Percentiles rank a stretch among this genome's conserved stretches.
phyloP scores from a whole-genome alignment of 805 yeast genomes.

The Candida quercuum region DNA sequence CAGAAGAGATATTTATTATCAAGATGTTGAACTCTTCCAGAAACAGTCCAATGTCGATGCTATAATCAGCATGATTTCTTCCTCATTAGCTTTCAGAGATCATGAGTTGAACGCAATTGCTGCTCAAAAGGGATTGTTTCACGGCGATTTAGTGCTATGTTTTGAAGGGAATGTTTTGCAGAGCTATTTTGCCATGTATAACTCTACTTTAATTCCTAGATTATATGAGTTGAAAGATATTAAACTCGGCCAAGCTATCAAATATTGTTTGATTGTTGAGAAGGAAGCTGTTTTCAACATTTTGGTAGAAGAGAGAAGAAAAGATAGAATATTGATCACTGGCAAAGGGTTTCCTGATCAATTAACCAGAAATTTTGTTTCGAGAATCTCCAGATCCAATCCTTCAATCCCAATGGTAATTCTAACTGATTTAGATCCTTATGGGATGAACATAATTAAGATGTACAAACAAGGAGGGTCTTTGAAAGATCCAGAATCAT shows the following conservation, averaged over 20 bases:
- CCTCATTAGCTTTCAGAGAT: slow-evolving; percentile 34
- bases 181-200: slow-evolving; percentile 6
- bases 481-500: neutral
- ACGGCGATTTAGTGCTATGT: slow-evolving; percentile 26
- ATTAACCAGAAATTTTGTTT: slow-evolving; percentile 42
- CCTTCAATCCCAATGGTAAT: slow-evolving; percentile 34
- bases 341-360: slow-evolving; percentile 72
- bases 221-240: slow-evolving; percentile 21
- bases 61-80: slow-evolving; percentile 33
- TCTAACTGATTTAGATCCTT: slow-evolving; percentile 60
- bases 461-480: slow-evolving; percentile 31
- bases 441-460: slow-evolving; percentile 54
- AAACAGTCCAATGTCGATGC: slow-evolving; percentile 38
- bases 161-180: slow-evolving; percentile 2
- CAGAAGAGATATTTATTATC: slow-evolving; percentile 57
- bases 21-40: slow-evolving; percentile 49
- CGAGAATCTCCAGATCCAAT: slow-evolving; percentile 19
- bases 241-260: slow-evolving; percentile 4
- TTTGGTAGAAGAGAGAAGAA: slow-evolving; percentile 14
- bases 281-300: slow-evolving; percentile 47
- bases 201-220: slow-evolving; percentile 35
- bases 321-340: slow-evolving; percentile 38
- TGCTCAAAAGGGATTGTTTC: slow-evolving; percentile 58
- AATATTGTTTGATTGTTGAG: slow-evolving; percentile 40
- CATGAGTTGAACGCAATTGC: slow-evolving; percentile 44